Percentiles rank a stretch among this genome's conserved stretches.
These are phyloP conservation scores for Fonsecaea erecta DNA, from an alignment of 2,329 filamentous ascomycete genomes.

Conservation along the genomic window DNA sequence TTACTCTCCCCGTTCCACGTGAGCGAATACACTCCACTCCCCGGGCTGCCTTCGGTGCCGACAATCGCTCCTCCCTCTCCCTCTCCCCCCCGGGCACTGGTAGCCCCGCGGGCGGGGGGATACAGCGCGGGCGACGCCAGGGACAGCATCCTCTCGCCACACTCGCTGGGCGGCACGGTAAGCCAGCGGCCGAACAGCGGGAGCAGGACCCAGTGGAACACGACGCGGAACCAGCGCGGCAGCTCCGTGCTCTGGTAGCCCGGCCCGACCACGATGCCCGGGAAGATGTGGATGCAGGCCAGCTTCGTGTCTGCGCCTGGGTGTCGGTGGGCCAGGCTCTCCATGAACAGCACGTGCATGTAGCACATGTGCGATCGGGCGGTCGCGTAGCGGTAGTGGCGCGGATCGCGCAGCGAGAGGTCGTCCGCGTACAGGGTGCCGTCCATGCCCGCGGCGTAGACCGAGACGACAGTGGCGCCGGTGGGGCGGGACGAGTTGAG, in stretches of 20 bases:
- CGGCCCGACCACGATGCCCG: conserved; percentile 43
- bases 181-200: conserved; percentile 39
- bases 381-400: conserved; percentile 38
- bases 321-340: conserved; percentile 40
- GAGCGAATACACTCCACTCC: conserved; percentile 40
- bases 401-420: conserved; percentile 39
- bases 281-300: conserved; percentile 41
- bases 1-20: conserved; percentile 30
- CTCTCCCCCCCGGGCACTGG: neutral
- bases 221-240: conserved; percentile 41
- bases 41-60: conserved; percentile 34
- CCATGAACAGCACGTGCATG: conserved; percentile 44
- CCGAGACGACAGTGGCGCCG: conserved; percentile 41
- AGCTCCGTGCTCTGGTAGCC: conserved; percentile 38
- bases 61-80: conserved; percentile 21
- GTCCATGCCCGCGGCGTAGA: conserved; percentile 43
- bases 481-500: conserved; percentile 22
- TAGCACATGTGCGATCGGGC: conserved; percentile 41
- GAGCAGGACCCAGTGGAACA: conserved; percentile 33
- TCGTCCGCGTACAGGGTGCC: conserved; percentile 36
- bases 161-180: conserved; percentile 36
- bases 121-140: conserved; percentile 33
- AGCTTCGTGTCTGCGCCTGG: conserved; percentile 37
- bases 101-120: conserved; percentile 19
- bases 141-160: conserved; percentile 42